These are phyloP conservation scores for Amanita molliuscula DNA, from an alignment of 768 basidiomycete genomes.

Conservation along the genomic window DNA sequence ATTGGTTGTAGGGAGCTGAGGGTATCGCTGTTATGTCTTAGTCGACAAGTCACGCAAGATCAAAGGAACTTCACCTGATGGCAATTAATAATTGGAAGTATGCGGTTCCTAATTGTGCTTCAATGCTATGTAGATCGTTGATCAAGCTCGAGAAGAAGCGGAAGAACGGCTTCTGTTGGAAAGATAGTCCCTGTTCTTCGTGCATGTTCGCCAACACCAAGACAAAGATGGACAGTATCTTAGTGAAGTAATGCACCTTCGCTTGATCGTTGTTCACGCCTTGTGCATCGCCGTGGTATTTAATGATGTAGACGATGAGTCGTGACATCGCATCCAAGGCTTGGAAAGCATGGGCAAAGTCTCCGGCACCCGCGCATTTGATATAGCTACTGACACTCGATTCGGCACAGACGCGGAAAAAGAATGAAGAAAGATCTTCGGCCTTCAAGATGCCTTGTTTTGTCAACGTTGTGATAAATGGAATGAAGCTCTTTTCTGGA, in stretches of 20 bases:
- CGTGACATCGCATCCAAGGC: constrained; percentile 93
- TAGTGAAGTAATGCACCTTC: constrained; percentile 93
- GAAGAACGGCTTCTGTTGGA: constrained; percentile 97
- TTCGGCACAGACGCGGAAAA: constrained; percentile 97
- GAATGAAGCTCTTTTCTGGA: constrained; percentile 91
- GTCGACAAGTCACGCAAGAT: constrained; percentile 5
- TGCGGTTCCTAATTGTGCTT: constrained; percentile 74
- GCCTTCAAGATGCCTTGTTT: constrained; percentile 95
- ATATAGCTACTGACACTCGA: constrained; percentile 85
- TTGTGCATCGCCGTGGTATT: constrained; percentile 95
- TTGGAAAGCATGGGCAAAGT: constrained; percentile 75
- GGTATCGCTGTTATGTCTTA: constrained; percentile 54
- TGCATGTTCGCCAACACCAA: constrained; percentile 91
- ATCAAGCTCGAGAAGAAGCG: constrained; percentile 96
- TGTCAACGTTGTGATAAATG: constrained; percentile 93
- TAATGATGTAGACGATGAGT: constrained; percentile 95
- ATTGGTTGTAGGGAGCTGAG: constrained; percentile 93
- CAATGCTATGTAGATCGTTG: constrained; percentile 83
- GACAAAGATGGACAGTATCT: constrained; percentile 95
- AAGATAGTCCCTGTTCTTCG: constrained; percentile 83
- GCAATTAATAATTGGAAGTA: constrained; percentile 86
- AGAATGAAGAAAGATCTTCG: constrained; percentile 93
- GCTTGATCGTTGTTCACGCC: constrained; percentile 90
- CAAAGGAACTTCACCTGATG: constrained; percentile 51
- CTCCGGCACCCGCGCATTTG: constrained; percentile 62